Percentiles rank a stretch among this genome's conserved stretches.
Conservation (phyloP, 768 basidiomycete genomes). For the Mycena epipterygia region DNA sequence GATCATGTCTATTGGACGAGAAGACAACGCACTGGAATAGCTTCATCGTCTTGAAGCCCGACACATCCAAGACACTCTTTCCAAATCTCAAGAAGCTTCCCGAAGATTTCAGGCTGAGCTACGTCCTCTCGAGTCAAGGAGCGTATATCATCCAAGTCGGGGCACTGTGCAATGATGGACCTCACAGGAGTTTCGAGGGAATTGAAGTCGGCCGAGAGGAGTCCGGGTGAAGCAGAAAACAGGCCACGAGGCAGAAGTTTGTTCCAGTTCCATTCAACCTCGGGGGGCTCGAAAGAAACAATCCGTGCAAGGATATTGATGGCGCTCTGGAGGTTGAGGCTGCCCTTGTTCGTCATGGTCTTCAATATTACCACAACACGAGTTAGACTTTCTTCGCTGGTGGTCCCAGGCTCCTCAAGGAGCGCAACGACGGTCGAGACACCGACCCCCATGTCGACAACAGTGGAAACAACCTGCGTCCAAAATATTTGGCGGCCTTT, state of each 20-base stretch:
- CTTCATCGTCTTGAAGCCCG: constrained; percentile 58
- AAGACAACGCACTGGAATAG: constrained; percentile 62
- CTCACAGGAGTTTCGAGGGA: constrained; percentile 62
- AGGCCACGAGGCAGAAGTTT: constrained; percentile 66
- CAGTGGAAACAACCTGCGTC: constrained; percentile 55
- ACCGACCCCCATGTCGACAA: constrained; percentile 72
- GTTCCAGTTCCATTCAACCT: constrained; percentile 59
- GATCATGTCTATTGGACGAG: not conserved
- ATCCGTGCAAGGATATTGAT: constrained; percentile 68
- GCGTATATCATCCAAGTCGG: constrained; percentile 66
- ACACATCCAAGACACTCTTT: constrained; percentile 58
- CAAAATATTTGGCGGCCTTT: constrained; percentile 51
- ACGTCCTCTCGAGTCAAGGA: constrained; percentile 72
- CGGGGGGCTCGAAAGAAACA: constrained; percentile 53
- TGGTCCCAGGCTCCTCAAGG: constrained; percentile 46
- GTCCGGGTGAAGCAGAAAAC: constrained; percentile 69
- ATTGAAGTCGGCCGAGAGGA: constrained; percentile 67
- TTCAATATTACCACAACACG: constrained; percentile 21
- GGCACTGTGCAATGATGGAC: constrained; percentile 67
- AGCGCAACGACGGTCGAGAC: constrained; percentile 68
- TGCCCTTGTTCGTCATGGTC: constrained; percentile 39
- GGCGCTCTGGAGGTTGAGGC: constrained; percentile 60
- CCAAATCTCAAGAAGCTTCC: constrained; percentile 68
- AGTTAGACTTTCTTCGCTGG: constrained; percentile 39
- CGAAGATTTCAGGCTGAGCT: constrained; percentile 63